Evolutionary conservation across 2,329 filamentous ascomycete genomes (phyloP).

Genomic region (Pleomassaria siparia): DNA sequence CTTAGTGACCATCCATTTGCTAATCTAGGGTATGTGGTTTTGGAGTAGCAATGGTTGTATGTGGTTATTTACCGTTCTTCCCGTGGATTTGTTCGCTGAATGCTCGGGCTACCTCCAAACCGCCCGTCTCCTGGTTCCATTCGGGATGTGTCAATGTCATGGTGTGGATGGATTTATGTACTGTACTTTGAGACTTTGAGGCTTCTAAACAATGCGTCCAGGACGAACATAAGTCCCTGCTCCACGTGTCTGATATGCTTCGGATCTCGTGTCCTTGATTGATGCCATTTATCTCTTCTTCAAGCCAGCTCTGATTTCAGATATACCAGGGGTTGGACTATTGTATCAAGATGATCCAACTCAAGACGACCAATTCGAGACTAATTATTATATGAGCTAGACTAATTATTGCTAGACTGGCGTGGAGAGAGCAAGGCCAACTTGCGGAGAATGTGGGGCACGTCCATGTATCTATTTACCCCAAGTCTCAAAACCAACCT

Average conservation of each 20-base stretch:
- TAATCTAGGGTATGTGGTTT: background rate
- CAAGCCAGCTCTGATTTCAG: background rate
- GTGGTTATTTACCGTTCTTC: too few relatives aligned
- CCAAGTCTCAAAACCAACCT: conserved; percentile 1
- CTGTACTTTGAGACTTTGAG: background rate
- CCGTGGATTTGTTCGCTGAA: conserved; percentile 29
- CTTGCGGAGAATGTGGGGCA: conserved; percentile 6
- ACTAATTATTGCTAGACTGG: too few relatives aligned
- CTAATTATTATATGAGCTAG: too few relatives aligned
- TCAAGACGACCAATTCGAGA: too few relatives aligned
- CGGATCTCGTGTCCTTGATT: background rate
- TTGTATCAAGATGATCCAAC: too few relatives aligned
- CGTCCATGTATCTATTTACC: background rate
- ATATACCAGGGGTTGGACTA: background rate
- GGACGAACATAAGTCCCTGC: conserved; percentile 2
- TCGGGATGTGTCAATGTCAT: conserved; percentile 39
- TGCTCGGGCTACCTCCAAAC: conserved; percentile 33
- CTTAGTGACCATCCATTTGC: too few relatives aligned
- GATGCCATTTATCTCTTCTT: background rate
- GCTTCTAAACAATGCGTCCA: background rate
- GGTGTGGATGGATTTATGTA: too few relatives aligned
- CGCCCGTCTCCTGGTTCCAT: conserved; percentile 34
- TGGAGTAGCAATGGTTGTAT: background rate
- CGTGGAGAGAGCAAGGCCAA: too few relatives aligned
- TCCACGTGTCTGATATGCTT: conserved; percentile 3